Base-by-base conservation (phyloP, 768 basidiomycete species). In the Mycena crocata region DNA sequence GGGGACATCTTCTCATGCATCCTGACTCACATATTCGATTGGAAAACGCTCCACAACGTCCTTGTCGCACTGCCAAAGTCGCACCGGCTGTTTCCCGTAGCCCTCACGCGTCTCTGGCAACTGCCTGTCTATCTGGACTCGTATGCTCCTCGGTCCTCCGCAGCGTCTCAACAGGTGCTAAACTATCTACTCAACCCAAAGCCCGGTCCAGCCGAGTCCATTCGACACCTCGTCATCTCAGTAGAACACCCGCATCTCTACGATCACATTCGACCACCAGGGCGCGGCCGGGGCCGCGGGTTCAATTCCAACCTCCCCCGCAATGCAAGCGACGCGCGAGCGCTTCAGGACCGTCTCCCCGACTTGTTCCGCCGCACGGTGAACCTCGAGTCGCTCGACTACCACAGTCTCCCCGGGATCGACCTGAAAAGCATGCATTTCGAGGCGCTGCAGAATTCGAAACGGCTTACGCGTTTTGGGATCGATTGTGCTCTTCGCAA, bases 311-410 rank as follows among this genome's bases (percentile, higher is more conserved):
- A n/a, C 24, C 10, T 15, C 54, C 39, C 28, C 58, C 46, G 8
- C 19, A 10, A 26, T 39, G 28, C 48, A 31, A 24, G 13, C 17
- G 39, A 39, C 10, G 37, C 39, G 49, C 5, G n/a, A 19, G 51
- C 50, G 3, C 40, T 64, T 13, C 56, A 65, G 15, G 40, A 52
- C 15, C 63, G 63, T 1, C 46, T 72, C 5, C 49, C 57, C 0
- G 30, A 39, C 0, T 42, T 71, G 13, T 56, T 73, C n/a, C 40
- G 35, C 4, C 57, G 49, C 8, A 30, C 64, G 3, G 21, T 32
- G 26, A 71, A 65, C 21, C 67, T 73, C 17, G 55, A 57, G 54
- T 54, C 61, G 23, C 48, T 73, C 9, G 72, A 73, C 35, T 73
- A 70, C 65, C 62, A 62, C 46, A 65, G 67, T 19, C 12, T 23